phyloP scores from a whole-genome alignment of 2,329 filamentous ascomycete species.

The Cladophialophora psammophila region DNA sequence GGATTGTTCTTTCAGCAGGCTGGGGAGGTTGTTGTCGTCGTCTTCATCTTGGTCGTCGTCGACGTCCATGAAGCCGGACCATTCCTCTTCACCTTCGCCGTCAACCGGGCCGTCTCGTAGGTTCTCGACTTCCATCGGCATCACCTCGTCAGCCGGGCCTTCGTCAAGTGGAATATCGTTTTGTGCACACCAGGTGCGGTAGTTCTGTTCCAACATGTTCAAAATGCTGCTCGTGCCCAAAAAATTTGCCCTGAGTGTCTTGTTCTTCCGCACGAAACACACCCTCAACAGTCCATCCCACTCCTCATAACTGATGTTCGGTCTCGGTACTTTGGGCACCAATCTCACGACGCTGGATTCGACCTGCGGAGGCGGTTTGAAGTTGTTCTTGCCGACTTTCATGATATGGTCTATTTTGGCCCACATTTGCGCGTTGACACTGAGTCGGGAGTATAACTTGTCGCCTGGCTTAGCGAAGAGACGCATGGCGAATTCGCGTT shows the following conservation, averaged over 20 bases:
- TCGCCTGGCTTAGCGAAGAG: constrained; percentile 88
- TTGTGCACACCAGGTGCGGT: constrained; percentile 86
- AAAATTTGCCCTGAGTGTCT: constrained; percentile 82
- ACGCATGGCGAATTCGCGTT: constrained; percentile 91
- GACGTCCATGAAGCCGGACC: constrained; percentile 58
- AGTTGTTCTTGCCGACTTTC: constrained; percentile 97
- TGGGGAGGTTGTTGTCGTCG: constrained; percentile 72
- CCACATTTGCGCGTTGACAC: constrained; percentile 95
- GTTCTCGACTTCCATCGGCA: constrained; percentile 48
- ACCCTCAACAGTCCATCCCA: constrained; percentile 90
- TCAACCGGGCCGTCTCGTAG: constrained; percentile 49
- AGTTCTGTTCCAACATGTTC: constrained; percentile 84
- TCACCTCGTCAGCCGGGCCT: constrained; percentile 51
- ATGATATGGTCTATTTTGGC: constrained; percentile 74
- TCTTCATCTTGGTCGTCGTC: constrained; percentile 60
- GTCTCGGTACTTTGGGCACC: constrained; percentile 83
- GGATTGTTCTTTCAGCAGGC: constrained; percentile 77
- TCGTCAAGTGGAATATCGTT: constrained; percentile 83
- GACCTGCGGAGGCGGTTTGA: constrained; percentile 91
- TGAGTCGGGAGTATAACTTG: constrained; percentile 86
- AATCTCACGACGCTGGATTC: constrained; percentile 91
- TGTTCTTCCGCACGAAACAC: constrained; percentile 87
- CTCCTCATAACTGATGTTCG: constrained; percentile 90
- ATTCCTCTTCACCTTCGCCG: constrained; percentile 36
- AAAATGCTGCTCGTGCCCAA: constrained; percentile 81